Percentiles rank a stretch among this genome's conserved stretches.
Conservation (phyloP, 2,329 filamentous ascomycete genomes). For the Teratosphaeria pseudoeucalypti region DNA sequence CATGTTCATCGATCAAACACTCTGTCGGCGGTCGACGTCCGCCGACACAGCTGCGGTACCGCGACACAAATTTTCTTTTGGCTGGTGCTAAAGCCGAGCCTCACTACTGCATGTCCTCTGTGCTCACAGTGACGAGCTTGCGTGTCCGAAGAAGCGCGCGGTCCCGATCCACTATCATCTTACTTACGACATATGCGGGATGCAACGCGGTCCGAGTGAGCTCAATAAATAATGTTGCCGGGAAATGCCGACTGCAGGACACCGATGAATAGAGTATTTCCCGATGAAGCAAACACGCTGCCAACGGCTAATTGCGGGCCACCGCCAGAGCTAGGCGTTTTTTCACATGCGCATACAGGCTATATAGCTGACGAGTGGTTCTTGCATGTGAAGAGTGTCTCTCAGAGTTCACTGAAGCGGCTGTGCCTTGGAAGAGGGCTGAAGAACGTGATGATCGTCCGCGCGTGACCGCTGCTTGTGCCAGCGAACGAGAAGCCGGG, state of each 20-base stretch:
- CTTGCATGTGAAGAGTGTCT: too few species aligned
- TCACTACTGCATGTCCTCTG: background rate
- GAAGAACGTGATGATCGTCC: background rate
- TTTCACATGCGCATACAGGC: too few species aligned
- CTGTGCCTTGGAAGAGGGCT: background rate
- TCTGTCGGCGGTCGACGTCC: too few species aligned
- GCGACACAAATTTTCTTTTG: background rate
- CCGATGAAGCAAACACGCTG: background rate
- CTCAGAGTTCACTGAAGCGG: too few species aligned
- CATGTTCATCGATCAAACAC: background rate
- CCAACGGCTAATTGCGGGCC: background rate
- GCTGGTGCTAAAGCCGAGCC: background rate
- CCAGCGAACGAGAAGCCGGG: background rate
- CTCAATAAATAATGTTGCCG: background rate
- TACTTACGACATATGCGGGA: background rate
- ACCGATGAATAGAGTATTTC: background rate
- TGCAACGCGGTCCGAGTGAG: background rate
- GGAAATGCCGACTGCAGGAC: background rate
- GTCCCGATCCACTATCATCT: background rate
- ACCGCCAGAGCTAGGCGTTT: background rate
- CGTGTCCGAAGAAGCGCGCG: background rate
- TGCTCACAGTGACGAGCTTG: background rate
- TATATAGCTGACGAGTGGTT: too few species aligned
- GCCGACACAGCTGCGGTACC: background rate
- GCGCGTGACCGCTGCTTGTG: background rate